phyloP scores from a whole-genome alignment of 192 early-diverging fungal species.

The Phycomyces nitens region DNA sequence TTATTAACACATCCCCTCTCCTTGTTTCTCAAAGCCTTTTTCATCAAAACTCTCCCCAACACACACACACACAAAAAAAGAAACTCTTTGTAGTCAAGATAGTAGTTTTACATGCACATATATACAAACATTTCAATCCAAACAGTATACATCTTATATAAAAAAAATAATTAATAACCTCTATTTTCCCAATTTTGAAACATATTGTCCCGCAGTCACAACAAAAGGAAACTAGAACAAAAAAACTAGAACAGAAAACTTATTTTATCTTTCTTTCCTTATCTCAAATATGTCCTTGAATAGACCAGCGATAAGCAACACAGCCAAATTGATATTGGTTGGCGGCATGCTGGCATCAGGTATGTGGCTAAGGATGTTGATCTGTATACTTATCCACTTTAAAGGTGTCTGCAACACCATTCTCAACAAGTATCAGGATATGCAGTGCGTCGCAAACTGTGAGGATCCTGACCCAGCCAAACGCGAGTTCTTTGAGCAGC shows the following conservation, averaged over 20 bases:
- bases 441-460: conserved; percentile 89
- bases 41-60: no score
- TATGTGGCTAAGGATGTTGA: conserved; percentile 6
- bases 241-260: not conserved
- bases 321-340: conserved; percentile 22
- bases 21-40: no score
- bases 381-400: not conserved
- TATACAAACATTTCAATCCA: no score
- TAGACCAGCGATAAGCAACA: not conserved
- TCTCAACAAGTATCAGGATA: conserved; percentile 87
- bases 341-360: conserved; percentile 27
- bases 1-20: not conserved
- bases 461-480: conserved; percentile 66
- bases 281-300: not conserved
- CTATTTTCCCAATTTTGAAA: no score
- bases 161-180: no score
- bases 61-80: no score
- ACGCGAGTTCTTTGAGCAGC: conserved; percentile 87
- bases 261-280: not conserved
- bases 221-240: no score
- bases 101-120: no score
- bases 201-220: no score
- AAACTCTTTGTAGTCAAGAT: no score
- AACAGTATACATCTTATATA: no score
- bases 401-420: conserved; percentile 65